Conservation (phyloP, 306 rosid genomes). For the Betula pendula region DNA sequence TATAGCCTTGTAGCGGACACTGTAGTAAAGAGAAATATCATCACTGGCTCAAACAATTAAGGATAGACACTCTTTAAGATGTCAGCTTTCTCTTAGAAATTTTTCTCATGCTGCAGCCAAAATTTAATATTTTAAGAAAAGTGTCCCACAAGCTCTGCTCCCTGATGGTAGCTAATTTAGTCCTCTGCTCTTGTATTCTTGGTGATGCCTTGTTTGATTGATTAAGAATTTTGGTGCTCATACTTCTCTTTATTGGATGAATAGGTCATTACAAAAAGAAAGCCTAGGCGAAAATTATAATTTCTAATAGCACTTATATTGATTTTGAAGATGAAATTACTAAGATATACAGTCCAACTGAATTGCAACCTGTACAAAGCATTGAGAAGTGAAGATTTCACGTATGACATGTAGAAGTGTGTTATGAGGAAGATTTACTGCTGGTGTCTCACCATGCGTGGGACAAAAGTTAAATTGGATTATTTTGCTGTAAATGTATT, state of each 20-base stretch:
- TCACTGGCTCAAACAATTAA: too few species aligned
- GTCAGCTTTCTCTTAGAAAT: too few species aligned
- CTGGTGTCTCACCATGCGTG: neutral
- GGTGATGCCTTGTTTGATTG: too few species aligned
- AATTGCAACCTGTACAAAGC: neutral
- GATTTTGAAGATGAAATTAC: neutral
- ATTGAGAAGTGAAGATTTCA: slow-evolving; percentile 1
- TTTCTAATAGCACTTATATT: neutral
- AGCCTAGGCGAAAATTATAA: neutral
- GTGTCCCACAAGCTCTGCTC: too few species aligned
- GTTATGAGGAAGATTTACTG: neutral
- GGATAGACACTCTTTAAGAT: too few species aligned
- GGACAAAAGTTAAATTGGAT: neutral
- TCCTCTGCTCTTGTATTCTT: too few species aligned
- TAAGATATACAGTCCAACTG: neutral
- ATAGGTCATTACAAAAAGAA: neutral
- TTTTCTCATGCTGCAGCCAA: too few species aligned
- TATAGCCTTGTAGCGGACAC: too few species aligned
- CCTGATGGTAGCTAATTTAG: too few species aligned
- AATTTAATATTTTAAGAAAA: too few species aligned
- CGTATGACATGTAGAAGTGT: neutral
- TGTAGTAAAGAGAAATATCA: too few species aligned
- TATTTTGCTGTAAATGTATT: neutral
- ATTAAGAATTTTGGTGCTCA: neutral
- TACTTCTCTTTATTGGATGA: neutral